Percentiles rank a stretch among this genome's conserved stretches.
Conservation (phyloP, 1,139 yeast species). For the Candida frijolesensis region DNA sequence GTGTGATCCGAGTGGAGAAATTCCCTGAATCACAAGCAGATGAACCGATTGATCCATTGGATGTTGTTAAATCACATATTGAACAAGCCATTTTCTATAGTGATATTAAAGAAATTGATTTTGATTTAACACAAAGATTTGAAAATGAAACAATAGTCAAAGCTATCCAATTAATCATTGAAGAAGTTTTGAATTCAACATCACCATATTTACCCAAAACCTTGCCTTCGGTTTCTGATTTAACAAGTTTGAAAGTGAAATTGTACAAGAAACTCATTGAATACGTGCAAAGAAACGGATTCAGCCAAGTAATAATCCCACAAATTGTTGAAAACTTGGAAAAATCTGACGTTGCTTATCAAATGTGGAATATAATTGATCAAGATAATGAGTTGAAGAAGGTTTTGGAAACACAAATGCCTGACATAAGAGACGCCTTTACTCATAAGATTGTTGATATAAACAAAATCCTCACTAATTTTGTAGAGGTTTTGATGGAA, state of each 20-base stretch:
- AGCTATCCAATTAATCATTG: conserved; percentile 52
- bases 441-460: conserved; percentile 31
- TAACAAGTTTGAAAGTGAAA: conserved; percentile 26
- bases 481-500: conserved; percentile 27
- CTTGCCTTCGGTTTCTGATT: conserved; percentile 30
- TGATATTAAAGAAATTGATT: conserved; percentile 54
- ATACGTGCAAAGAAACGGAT: conserved; percentile 52
- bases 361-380: conserved; percentile 48
- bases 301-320: conserved; percentile 30
- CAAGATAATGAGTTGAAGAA: conserved; percentile 11
- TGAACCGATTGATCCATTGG: conserved; percentile 26
- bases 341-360: conserved; percentile 55
- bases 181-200: conserved; percentile 56
- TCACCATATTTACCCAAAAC: conserved; percentile 37
- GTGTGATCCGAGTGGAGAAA: conserved; percentile 64
- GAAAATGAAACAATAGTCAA: conserved; percentile 42
- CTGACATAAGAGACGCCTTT: conserved; percentile 29
- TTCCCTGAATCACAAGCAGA: conserved; percentile 27
- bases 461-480: conserved; percentile 35
- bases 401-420: conserved; percentile 14
- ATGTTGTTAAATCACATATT: conserved; percentile 65
- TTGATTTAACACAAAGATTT: conserved; percentile 44
- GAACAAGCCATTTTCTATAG: conserved; percentile 79
- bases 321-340: conserved; percentile 54
- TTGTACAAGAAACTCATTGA: conserved; percentile 43